Base-by-base conservation (phyloP, 805 yeast species). In the Monosporozyma aerobia region DNA sequence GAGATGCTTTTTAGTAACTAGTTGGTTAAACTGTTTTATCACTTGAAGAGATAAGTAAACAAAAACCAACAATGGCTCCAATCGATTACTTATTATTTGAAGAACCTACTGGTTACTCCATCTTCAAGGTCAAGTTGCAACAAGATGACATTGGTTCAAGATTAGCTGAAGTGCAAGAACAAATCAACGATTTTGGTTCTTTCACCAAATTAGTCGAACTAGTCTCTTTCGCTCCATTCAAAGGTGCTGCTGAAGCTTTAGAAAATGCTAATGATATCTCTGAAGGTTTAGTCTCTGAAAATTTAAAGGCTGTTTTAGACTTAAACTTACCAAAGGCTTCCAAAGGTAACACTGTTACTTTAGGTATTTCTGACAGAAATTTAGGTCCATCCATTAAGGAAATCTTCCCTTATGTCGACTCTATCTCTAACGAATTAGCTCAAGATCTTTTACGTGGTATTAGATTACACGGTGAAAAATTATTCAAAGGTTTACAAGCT, bases 161-260 rank as follows among this genome's bases (percentile, higher is more conserved):
- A 69, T 78, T 87, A 73, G 85, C 85, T 71, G 99, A 94, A 73
- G 98, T 94, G 45, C 98, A 94, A 76, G 83, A 82, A 61, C 90
- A 96, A 55, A 79, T 89, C 56, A 83, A 78, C 61, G 98, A 94
- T 65, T 80, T 94, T 59, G 84, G 83, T 57, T 79, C 82, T 68
- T 90, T 94, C 69, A 87, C 96, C 64, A 94, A 94, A 75, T 77
- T 92, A 77, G 83, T 94, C 62, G 96, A 90, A 73, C 80, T 94
- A 53, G 95, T 88, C 29, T 87, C 96, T 14, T 94, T 94, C 74
- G 96, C 97, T 55, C 99, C 99, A 49, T 94, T 94, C 80, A 90
- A 94, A 74, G 97, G 97, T 65, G 99, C 99, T 56, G 98, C 99
- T 51, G 98, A 94, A 73, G 99, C 99, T 56, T 81, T 94, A 66